Evolutionary conservation across 2,329 filamentous ascomycete species (phyloP), one percentile per base, ranked within the genome.

Genomic region (Ceratocystis harringtonii): DNA sequence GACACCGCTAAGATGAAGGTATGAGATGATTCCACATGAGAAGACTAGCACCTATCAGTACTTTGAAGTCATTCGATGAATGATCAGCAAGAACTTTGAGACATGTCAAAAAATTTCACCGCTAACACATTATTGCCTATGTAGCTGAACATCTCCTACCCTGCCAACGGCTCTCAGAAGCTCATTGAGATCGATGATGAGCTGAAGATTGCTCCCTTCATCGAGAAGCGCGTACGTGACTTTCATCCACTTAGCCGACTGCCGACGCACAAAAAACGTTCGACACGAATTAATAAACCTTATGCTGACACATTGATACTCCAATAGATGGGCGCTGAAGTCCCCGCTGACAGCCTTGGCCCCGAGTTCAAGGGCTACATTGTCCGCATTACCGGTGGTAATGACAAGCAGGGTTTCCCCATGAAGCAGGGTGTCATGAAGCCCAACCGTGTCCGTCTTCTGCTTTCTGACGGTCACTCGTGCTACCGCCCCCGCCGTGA

Each of bases 351-450:
- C 83, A 88, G 87, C 77, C 85, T 99, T 76, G 94, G 94, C 76
- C 92, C 97, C 77, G 94, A 99, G 83, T 99, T 95, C 89, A 96
- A 96, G 86, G 94, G 94, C 80, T 99, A 99, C 85, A 87, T 99
- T 83, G 91, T 99, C 88, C 88, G 86, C 78, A 97, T 99, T 84
- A 99, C 94, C 75, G 95, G 94, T 77, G 94, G 95, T 78, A 99
- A 99, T 89, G 94, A 99, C 89, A 99, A 99, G 90, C 95, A 99
- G 85, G 94, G 94, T 84, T 99, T 99, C 87, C 94, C 94, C 74
- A 99, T 99, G 94, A 99, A 99, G 91, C 95, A 99, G 88, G 94
- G 94, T 85, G 89, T 95, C 79, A 92, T 99, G 85, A 89, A 95
- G 80, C 92, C 94, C 75, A 94, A 90, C 79, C 94, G 94, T 94